Evolutionary conservation across 2,329 filamentous ascomycete genomes (phyloP), one percentile per base, ranked within the genome.

Genomic region (Pseudocercospora crystallina): DNA sequence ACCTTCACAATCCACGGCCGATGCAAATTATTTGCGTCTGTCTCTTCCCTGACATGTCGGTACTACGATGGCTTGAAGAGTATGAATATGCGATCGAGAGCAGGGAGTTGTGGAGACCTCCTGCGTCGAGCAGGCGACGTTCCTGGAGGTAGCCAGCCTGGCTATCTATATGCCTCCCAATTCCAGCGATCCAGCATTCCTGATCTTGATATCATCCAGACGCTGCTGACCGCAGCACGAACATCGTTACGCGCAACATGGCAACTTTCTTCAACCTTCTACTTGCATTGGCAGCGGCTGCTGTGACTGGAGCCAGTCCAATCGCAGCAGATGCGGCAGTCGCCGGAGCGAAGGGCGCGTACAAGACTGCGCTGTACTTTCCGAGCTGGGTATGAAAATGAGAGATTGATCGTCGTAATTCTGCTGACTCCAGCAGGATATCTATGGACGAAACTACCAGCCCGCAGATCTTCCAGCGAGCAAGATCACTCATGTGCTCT

Each of bases 401-500:
- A 26, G 20, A 26, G 20, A 7, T 26, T 26, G 20, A 3, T 26
- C 7, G 7, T 26, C 20, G 20, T 26, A 7, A 26, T 4, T 26
- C 20, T 26, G 20, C 20, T 26, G 7, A 26, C 20, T 26, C 20
- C 4, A 26, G 20, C 7, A 26, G 20, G 64, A 61, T 38, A 66
- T 66, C 35, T 64, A 64, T 69, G 72, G 71, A 67, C 73, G 61
- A 49, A 86, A 92, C 63, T 87, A 92, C 67, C 80, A 84, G n/a
- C 90, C 91, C 0, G 86, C 94, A 65, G 83, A 95, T 65, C 79
- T 97, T 5, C 88, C 89, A 0, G 83, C 80, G 2, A 81, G 90
- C 48, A 86, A 89, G 45, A 80, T 96, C 37, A 97, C 91, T 0
- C 92, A 97, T 65, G 73, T 96, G 5, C 82, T 96, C n/a, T 96